phyloP scores from a whole-genome alignment of 805 yeast genomes.

The Hanseniaspora nectarophila region DNA sequence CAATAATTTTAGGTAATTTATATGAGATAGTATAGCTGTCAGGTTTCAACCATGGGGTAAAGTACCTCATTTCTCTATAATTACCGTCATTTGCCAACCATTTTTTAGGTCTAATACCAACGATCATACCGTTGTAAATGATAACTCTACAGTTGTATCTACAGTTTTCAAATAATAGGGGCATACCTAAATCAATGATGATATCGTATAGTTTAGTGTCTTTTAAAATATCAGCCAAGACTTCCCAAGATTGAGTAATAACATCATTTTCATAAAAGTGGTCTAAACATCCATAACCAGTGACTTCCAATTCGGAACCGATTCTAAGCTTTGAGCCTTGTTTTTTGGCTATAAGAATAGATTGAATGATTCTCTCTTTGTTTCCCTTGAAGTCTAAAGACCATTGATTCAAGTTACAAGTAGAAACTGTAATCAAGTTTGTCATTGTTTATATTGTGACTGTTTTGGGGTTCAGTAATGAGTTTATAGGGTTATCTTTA shows the following conservation, averaged over 20 bases:
- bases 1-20: constrained; percentile 59
- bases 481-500: not conserved
- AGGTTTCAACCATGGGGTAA: constrained; percentile 85
- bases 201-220: constrained; percentile 64
- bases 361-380: constrained; percentile 75
- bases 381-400: constrained; percentile 96
- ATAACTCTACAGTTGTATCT: constrained; percentile 85
- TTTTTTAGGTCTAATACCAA: constrained; percentile 82
- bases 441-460: constrained; percentile 43
- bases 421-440: constrained; percentile 75
- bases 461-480: not conserved
- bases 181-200: constrained; percentile 87
- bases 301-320: constrained; percentile 91
- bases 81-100: constrained; percentile 96
- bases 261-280: constrained; percentile 87
- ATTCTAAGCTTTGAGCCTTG: constrained; percentile 74
- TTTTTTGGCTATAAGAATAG: constrained; percentile 64
- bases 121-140: constrained; percentile 64
- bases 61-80: constrained; percentile 93
- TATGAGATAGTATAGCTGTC: constrained; percentile 38
- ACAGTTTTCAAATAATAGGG: constrained; percentile 73
- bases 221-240: constrained; percentile 64
- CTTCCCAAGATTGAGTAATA: constrained; percentile 87
- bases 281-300: constrained; percentile 91
- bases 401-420: constrained; percentile 97